A percentile compares a stretch with the other conserved stretches of the same genome.
Evolutionary conservation across 1,284 basidiomycete genomes (phyloP).

Genomic region (Takashimella koratensis): DNA sequence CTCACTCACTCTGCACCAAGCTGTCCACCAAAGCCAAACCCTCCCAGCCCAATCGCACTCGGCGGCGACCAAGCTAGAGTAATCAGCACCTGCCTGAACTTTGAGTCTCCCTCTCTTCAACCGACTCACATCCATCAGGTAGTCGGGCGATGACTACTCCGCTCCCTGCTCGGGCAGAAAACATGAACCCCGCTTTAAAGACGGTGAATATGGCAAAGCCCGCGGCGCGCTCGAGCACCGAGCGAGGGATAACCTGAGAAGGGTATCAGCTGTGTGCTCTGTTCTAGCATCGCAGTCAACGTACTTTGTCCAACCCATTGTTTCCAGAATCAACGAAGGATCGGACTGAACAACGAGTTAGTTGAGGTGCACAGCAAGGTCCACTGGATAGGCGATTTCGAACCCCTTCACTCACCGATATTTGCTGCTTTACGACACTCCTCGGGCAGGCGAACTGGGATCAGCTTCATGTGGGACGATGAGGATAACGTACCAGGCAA

Average conservation of each 20-base stretch:
- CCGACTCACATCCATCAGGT: constrained; percentile 70
- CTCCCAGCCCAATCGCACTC: constrained; percentile 91
- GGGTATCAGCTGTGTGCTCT: constrained; percentile 2
- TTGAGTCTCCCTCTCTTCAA: neutral
- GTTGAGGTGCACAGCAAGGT: neutral
- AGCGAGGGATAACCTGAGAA: constrained; percentile 49
- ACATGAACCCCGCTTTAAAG: constrained; percentile 57
- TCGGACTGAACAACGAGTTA: constrained; percentile 26
- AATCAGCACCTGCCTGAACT: constrained; percentile 5
- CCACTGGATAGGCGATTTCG: neutral
- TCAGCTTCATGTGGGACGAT: neutral
- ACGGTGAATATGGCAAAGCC: constrained; percentile 58
- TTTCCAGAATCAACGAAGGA: constrained; percentile 49
- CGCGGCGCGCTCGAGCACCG: constrained; percentile 42
- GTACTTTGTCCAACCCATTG: constrained; percentile 50
- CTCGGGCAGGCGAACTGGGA: constrained; percentile 49
- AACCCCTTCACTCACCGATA: constrained; percentile 34
- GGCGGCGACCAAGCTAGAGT: constrained; percentile 82
- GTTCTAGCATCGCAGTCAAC: too few species aligned
- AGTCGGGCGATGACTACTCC: constrained; percentile 88
- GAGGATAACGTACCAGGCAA: constrained; percentile 38
- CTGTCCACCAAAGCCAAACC: constrained; percentile 81
- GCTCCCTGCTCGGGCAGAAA: constrained; percentile 67
- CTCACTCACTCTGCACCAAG: constrained; percentile 53
- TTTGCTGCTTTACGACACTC: constrained; percentile 57